These are phyloP conservation scores for Myotisia sp. DNA, from an alignment of 2,329 filamentous ascomycete species.

Conservation along the genomic window DNA sequence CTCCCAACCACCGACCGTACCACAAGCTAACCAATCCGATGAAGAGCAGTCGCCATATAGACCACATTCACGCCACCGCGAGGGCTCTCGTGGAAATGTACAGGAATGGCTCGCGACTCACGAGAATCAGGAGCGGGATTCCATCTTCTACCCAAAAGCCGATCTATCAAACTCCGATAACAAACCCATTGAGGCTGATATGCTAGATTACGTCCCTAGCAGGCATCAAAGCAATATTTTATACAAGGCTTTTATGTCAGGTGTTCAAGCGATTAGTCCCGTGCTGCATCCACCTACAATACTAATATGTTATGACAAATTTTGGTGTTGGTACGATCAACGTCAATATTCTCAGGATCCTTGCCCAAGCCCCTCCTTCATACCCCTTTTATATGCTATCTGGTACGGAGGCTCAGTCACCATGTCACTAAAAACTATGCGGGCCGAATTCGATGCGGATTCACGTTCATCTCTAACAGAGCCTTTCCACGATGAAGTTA, in stretches of 20 bases:
- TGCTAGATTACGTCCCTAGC: conserved; percentile 30
- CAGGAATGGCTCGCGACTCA: neutral
- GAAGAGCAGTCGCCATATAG: neutral
- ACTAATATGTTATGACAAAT: conserved; percentile 27
- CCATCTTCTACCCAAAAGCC: conserved; percentile 14
- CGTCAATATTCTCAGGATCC: conserved; percentile 23
- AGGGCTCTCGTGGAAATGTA: neutral
- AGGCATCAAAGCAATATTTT: conserved; percentile 34
- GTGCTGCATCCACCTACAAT: conserved; percentile 32
- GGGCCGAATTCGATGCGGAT: conserved; percentile 25
- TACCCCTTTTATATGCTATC: conserved; percentile 33
- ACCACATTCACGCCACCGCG: neutral
- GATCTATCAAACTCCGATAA: conserved; percentile 21
- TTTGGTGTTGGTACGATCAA: conserved; percentile 35
- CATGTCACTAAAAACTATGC: conserved; percentile 28
- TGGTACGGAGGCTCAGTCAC: conserved; percentile 37
- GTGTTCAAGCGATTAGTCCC: conserved; percentile 33
- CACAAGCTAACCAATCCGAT: conserved; percentile 1
- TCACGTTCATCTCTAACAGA: conserved; percentile 26
- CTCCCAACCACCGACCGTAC: conserved; percentile 12
- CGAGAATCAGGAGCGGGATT: conserved; percentile 1
- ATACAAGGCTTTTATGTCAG: conserved; percentile 35
- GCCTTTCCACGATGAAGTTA: conserved; percentile 30
- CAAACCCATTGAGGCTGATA: conserved; percentile 24
- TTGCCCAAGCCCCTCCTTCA: conserved; percentile 29